These are phyloP conservation scores for Microsporum ferrugineum DNA, from an alignment of 2,329 filamentous ascomycete species.

Conservation along the genomic window DNA sequence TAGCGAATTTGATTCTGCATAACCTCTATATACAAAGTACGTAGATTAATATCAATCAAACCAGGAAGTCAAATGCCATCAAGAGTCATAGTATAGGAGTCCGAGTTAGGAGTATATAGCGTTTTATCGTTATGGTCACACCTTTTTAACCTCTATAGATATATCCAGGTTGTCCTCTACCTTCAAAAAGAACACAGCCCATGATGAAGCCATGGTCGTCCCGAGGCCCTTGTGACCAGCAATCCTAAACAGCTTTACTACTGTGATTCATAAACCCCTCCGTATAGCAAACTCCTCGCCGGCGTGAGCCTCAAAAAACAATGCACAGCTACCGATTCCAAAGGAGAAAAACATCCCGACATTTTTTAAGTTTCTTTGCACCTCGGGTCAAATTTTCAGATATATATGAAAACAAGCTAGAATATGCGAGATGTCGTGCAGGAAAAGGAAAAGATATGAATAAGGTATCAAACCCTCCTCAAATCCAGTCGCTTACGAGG, in stretches of 20 bases:
- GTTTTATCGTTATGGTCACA: background rate
- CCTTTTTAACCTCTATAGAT: background rate
- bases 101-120: background rate
- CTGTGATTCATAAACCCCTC: background rate
- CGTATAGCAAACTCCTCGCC: background rate
- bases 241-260: background rate
- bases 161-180: too few relatives aligned
- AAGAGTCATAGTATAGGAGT: background rate
- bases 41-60: background rate
- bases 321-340: background rate
- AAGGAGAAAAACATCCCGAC: background rate
- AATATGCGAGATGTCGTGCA: slow-evolving; percentile 1
- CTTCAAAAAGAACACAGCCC: too few relatives aligned
- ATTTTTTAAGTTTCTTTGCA: background rate
- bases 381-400: background rate
- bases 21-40: background rate
- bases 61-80: background rate
- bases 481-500: background rate
- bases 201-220: background rate
- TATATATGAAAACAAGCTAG: background rate
- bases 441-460: background rate
- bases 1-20: background rate
- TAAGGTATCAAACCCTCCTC: background rate
- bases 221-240: background rate
- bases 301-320: background rate